A percentile compares a stretch with the other conserved stretches of the same genome.
phyloP scores from a whole-genome alignment of 179 eudicot species.

The Monotropa hypopitys region DNA sequence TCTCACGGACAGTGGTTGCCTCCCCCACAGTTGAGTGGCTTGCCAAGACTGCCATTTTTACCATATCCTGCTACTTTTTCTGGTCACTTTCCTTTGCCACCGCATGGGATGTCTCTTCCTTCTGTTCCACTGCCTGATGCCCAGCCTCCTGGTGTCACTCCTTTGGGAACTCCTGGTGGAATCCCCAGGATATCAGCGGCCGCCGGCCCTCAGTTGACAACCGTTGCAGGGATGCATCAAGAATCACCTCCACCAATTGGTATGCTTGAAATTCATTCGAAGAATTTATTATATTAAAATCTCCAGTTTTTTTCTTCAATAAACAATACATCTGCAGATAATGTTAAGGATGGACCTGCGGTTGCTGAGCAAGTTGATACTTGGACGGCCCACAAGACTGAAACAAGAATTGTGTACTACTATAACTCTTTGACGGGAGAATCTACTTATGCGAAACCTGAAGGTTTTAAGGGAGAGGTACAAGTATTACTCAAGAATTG shows the following conservation, averaged over 20 bases:
- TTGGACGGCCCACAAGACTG: conserved; percentile 95
- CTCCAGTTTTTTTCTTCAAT: neutral
- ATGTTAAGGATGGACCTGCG: conserved; percentile 19
- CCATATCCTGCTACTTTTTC: conserved; percentile 50
- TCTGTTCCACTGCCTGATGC: conserved; percentile 56
- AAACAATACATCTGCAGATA: conserved; percentile 27
- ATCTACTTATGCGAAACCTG: conserved; percentile 87
- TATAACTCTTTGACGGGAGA: conserved; percentile 77
- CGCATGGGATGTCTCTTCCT: conserved; percentile 42
- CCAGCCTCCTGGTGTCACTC: conserved; percentile 76
- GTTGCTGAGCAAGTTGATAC: conserved; percentile 41
- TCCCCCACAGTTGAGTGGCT: conserved; percentile 41
- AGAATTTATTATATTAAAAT: neutral
- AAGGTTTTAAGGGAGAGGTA: conserved; percentile 82
- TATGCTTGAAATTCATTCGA: conserved; percentile 17
- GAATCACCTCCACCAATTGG: conserved; percentile 72
- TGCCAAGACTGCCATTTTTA: conserved; percentile 45
- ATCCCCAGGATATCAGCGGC: conserved; percentile 13
- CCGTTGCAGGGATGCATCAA: conserved; percentile 26
- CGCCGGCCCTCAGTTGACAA: conserved; percentile 26
- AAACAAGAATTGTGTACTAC: conserved; percentile 71
- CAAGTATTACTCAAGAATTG: neutral
- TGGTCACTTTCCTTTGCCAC: conserved; percentile 47
- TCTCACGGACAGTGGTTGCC: conserved; percentile 67
- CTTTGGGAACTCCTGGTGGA: conserved; percentile 36